A percentile compares a stretch with the other conserved stretches of the same genome.
phyloP scores from a whole-genome alignment of 805 yeast species.

The Lipomyces mesembrius region DNA sequence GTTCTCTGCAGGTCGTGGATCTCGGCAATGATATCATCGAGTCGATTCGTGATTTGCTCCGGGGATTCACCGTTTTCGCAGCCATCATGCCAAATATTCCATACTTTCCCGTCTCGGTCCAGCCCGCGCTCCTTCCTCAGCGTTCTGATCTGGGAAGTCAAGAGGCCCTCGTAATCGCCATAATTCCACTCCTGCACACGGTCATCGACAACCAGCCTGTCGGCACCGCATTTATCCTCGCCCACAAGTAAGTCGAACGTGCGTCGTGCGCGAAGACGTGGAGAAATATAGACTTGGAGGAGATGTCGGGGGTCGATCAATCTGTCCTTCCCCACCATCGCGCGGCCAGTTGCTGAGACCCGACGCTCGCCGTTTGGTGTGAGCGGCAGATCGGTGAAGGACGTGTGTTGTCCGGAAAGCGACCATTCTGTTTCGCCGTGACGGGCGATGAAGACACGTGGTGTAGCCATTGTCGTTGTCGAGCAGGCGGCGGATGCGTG shows the following conservation, averaged over 20 bases:
- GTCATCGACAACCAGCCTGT: constrained; percentile 49
- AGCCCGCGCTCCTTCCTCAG: constrained; percentile 65
- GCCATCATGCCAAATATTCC: constrained; percentile 92
- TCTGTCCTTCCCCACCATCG: constrained; percentile 62
- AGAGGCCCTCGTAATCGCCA: constrained; percentile 90
- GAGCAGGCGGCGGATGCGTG: not conserved
- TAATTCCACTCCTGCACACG: constrained; percentile 94
- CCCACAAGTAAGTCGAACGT: constrained; percentile 64
- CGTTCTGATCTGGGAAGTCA: constrained; percentile 67
- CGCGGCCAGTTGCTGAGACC: constrained; percentile 72
- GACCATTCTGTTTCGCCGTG: constrained; percentile 92
- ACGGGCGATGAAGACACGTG: constrained; percentile 49
- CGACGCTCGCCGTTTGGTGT: constrained; percentile 79
- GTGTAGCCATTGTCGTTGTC: constrained; percentile 40
- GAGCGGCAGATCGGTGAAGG: constrained; percentile 78
- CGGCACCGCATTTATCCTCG: constrained; percentile 42
- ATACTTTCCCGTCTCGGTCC: constrained; percentile 49
- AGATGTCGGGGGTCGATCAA: constrained; percentile 68
- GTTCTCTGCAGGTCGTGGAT: constrained; percentile 67
- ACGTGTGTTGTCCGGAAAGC: constrained; percentile 88
- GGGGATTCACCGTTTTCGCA: constrained; percentile 88
- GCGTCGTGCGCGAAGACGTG: constrained; percentile 76
- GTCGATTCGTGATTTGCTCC: constrained; percentile 66
- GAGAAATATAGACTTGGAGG: constrained; percentile 74
- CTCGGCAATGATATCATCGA: constrained; percentile 70